Evolutionary conservation across 495 filamentous ascomycete species (phyloP).

Genomic region (Acidiella bohemica): DNA sequence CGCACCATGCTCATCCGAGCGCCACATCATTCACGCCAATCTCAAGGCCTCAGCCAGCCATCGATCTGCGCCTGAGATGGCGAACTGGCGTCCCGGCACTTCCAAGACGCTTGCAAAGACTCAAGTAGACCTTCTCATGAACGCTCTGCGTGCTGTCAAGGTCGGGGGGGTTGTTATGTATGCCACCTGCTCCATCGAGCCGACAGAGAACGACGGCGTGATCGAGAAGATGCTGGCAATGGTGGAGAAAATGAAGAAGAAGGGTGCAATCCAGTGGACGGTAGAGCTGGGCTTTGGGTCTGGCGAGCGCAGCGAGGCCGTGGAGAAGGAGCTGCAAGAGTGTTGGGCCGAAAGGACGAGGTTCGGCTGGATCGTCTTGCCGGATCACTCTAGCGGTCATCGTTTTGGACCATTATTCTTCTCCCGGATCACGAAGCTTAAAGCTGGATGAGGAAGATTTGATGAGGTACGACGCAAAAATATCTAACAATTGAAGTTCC

Average conservation of each 20-base stretch:
- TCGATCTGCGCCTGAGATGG: conserved; percentile 8
- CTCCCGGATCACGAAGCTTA: conserved; percentile 6
- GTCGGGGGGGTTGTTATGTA: conserved; percentile 10
- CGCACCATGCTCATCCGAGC: conserved; percentile 15
- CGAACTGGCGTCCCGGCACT: conserved; percentile 10
- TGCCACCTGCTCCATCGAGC: conserved; percentile 16
- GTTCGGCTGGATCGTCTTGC: conserved; percentile 14
- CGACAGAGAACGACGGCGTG: conserved; percentile 17
- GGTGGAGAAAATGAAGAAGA: conserved; percentile 32
- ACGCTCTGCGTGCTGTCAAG: conserved; percentile 2
- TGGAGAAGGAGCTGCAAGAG: conserved; percentile 1
- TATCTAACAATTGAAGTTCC: no score
- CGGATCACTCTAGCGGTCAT: conserved; percentile 8
- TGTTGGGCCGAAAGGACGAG: conserved; percentile 16
- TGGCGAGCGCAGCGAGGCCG: neutral
- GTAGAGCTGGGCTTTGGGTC: conserved; percentile 9
- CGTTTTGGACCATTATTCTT: conserved; percentile 16
- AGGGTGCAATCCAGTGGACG: conserved; percentile 18
- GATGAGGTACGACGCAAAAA: no score
- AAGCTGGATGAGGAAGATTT: neutral
- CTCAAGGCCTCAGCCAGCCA: conserved; percentile 2
- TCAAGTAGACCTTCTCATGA: conserved; percentile 12
- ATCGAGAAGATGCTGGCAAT: conserved; percentile 14
- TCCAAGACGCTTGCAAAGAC: conserved; percentile 12
- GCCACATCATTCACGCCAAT: conserved; percentile 14